Evolutionary conservation across 257 asterid genomes (phyloP).

Genomic region (Solanum clarkiae): DNA sequence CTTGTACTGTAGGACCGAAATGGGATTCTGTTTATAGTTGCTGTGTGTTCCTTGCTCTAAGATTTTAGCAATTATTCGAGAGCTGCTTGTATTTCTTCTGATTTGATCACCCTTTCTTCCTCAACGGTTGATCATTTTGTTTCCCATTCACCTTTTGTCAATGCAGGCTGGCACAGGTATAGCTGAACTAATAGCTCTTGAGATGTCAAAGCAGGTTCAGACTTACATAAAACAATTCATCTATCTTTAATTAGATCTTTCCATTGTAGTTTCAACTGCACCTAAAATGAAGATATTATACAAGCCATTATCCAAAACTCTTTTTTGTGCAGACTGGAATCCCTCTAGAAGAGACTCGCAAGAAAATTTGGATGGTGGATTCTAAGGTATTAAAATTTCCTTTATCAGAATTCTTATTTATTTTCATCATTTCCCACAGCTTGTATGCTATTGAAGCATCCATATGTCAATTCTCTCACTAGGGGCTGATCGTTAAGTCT

Average conservation of each 20-base stretch:
- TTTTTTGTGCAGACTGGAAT: slow-evolving; percentile 52
- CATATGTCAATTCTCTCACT: not conserved
- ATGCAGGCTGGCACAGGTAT: slow-evolving; percentile 96
- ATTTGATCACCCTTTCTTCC: not conserved
- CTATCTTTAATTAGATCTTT: not conserved
- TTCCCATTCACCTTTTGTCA: slow-evolving; percentile 1
- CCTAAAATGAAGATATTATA: not conserved
- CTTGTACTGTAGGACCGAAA: not conserved
- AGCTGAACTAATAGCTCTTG: slow-evolving; percentile 91
- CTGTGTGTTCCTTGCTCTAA: not conserved
- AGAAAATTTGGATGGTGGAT: slow-evolving; percentile 76
- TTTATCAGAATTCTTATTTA: not conserved
- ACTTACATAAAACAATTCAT: not conserved
- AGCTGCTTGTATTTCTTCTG: not conserved
- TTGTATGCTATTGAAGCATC: not conserved
- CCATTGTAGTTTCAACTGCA: not conserved
- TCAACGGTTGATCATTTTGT: not conserved
- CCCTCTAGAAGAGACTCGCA: slow-evolving; percentile 74
- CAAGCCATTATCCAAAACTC: not conserved
- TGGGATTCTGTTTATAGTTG: not conserved
- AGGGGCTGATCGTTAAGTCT: slow-evolving; percentile 76
- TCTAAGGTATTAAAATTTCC: slow-evolving; percentile 16
- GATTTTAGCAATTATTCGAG: not conserved
- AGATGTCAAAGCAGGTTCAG: slow-evolving; percentile 79
- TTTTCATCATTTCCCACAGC: not conserved